Evolutionary conservation across 306 rosid species (phyloP).

Genomic region (Vachellia pachyceras): DNA sequence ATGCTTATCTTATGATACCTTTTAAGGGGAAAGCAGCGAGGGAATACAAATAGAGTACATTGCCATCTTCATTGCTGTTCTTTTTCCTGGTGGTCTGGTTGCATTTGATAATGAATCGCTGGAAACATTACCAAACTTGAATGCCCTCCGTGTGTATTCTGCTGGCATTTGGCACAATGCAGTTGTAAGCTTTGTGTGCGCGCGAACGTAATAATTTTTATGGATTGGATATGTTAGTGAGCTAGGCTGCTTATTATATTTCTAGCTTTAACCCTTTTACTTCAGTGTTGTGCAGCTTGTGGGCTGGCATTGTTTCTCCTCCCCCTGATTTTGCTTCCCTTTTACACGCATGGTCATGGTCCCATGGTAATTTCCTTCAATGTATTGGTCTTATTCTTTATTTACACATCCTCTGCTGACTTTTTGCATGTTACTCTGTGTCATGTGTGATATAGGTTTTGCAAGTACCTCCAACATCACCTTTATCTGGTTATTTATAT

Average conservation of each 20-base stretch:
- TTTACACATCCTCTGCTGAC: constrained; percentile 21
- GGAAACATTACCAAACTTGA: constrained; percentile 53
- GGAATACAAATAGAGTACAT: constrained; percentile 81
- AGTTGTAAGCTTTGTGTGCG: constrained; percentile 57
- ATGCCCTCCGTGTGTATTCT: constrained; percentile 77
- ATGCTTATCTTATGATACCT: constrained; percentile 48
- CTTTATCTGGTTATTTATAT: constrained; percentile 72
- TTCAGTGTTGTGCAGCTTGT: constrained; percentile 80
- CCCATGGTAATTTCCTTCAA: constrained; percentile 62
- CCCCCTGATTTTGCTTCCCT: constrained; percentile 78
- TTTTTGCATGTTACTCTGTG: constrained; percentile 36
- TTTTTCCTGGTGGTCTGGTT: constrained; percentile 92
- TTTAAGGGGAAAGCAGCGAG: constrained; percentile 74
- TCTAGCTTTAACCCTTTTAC: constrained; percentile 33
- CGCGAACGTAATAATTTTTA: background rate
- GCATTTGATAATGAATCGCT: constrained; percentile 70
- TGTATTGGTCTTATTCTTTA: constrained; percentile 19
- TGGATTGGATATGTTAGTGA: background rate
- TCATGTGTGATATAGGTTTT: constrained; percentile 64
- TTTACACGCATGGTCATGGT: constrained; percentile 58
- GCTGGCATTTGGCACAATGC: constrained; percentile 99
- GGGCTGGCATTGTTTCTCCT: constrained; percentile 71
- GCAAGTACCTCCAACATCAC: constrained; percentile 63
- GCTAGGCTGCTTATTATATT: constrained; percentile 28
- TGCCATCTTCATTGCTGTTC: constrained; percentile 72